phyloP scores from a whole-genome alignment of 805 yeast genomes.

The Saccharomycopsis sp. region DNA sequence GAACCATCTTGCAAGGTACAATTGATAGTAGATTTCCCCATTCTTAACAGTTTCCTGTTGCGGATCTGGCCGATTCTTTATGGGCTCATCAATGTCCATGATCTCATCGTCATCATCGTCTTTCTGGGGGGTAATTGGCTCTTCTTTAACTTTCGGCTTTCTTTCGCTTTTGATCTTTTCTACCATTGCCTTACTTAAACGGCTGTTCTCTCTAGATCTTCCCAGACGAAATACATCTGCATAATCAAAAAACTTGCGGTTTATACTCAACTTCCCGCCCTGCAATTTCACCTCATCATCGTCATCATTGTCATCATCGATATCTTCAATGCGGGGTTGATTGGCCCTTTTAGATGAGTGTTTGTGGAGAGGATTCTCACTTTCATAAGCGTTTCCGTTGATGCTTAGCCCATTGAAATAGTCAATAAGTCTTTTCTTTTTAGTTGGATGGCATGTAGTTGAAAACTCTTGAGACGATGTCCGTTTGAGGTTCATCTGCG shows the following conservation, averaged over 20 bases:
- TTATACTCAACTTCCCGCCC: background rate
- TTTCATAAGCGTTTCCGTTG: background rate
- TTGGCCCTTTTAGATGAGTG: no score
- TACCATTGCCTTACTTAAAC: background rate
- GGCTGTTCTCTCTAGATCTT: background rate
- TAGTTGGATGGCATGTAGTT: background rate
- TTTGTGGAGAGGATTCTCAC: background rate
- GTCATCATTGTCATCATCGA: background rate
- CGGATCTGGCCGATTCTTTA: constrained; percentile 8
- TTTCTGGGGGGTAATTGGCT: background rate
- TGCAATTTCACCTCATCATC: background rate
- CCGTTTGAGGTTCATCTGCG: background rate
- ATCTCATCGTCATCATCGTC: constrained; percentile 2
- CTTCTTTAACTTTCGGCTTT: background rate
- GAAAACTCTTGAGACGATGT: background rate
- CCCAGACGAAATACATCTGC: constrained; percentile 6
- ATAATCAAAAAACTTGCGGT: background rate
- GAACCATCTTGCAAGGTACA: constrained; percentile 10
- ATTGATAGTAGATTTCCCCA: constrained; percentile 14
- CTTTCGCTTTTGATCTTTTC: background rate
- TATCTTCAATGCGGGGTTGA: background rate
- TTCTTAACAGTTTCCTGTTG: constrained; percentile 16
- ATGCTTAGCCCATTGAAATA: background rate
- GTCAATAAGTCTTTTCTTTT: background rate
- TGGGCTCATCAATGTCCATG: constrained; percentile 12